Evolutionary conservation across 2,329 filamentous ascomycete genomes (phyloP), one percentile per base, ranked within the genome.

Genomic region (Paraconiothyrium brasiliense): DNA sequence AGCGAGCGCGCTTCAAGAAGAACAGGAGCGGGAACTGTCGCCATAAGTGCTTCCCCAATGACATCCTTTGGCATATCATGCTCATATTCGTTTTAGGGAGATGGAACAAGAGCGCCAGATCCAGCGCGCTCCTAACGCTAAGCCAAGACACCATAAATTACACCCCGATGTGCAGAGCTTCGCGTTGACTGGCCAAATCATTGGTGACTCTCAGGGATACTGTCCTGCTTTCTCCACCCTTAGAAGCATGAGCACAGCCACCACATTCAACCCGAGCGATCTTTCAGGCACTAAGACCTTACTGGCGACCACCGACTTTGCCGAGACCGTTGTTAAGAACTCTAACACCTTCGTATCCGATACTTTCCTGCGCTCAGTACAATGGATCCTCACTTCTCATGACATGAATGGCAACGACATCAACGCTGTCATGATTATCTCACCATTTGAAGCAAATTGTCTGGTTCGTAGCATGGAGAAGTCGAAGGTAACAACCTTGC

Each of bases 11-110:
- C 74, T 91, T 0, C 78, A 86, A 2, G 88, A 92, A 67, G 90
- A 92, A 60, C 88, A 92, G 64, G 90, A 92, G 70, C 82, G 89
- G 0, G 90, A 92, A 63, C 78, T 92, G 0, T 81, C 86, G 0
- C 87, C 87, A 0, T 34, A 50, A 50, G 48, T 35, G 27, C 48
- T 35, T 50, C 27, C 6, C 16, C 48, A 50, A 50, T 35, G 1
- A 22, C 14, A 34, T 20, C 20, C 32, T 50, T 7, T 39, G 27
- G 27, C n/a, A 50, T 35, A 14, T 50, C n/a, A 22, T 34, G 48
- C 48, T 50, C 48, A 50, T 11, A 39, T 11, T 6, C 2, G 35
- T 39, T 35, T 39, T 39, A 39, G 32, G 24, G 89, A 93, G 62
- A 83, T 86, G 0, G 87, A 92, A 65, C 76, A 84, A 30, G 87